phyloP scores from a whole-genome alignment of 225 moss, liverwort and hornwort genomes.

The Pseudoscleropodium purum region DNA sequence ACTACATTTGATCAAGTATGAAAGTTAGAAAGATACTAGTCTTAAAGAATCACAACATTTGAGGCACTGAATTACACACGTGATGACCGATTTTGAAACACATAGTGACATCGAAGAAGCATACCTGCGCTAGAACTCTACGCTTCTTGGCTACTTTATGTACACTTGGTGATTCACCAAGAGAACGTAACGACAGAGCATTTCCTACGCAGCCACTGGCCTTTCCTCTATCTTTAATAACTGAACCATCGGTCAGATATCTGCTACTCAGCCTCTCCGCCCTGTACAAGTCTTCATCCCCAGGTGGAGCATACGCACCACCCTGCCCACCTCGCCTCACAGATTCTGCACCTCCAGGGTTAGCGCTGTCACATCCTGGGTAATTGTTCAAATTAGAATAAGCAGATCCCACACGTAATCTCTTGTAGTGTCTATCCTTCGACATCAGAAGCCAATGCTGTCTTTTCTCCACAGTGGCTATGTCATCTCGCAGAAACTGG shows the following conservation, averaged over 20 bases:
- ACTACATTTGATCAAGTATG: background rate
- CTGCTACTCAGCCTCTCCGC: conserved; percentile 13
- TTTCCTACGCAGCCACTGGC: conserved; percentile 19
- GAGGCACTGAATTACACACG: background rate
- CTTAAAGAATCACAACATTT: background rate
- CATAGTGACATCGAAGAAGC: background rate
- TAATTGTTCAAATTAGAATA: conserved; percentile 17
- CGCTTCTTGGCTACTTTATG: conserved; percentile 60
- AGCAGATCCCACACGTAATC: conserved; percentile 18
- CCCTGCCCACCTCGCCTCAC: conserved; percentile 48
- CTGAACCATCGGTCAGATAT: background rate
- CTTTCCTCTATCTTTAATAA: conserved; percentile 9
- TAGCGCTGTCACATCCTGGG: conserved; percentile 26
- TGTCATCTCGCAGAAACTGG: conserved; percentile 74
- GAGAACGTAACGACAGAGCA: conserved; percentile 4
- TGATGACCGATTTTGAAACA: background rate
- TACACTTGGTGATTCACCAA: conserved; percentile 8
- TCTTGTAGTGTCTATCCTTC: conserved; percentile 42
- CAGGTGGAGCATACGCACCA: conserved; percentile 31
- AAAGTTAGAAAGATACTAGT: background rate
- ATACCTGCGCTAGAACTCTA: conserved; percentile 68
- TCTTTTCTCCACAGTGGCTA: conserved; percentile 48
- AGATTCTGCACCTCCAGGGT: conserved; percentile 32
- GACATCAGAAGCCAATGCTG: conserved; percentile 41
- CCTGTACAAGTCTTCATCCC: conserved; percentile 1